A percentile compares a stretch with the other conserved stretches of the same genome.
phyloP scores from a whole-genome alignment of 352 stramenopile species.

The Globisporangium ultimum region DNA sequence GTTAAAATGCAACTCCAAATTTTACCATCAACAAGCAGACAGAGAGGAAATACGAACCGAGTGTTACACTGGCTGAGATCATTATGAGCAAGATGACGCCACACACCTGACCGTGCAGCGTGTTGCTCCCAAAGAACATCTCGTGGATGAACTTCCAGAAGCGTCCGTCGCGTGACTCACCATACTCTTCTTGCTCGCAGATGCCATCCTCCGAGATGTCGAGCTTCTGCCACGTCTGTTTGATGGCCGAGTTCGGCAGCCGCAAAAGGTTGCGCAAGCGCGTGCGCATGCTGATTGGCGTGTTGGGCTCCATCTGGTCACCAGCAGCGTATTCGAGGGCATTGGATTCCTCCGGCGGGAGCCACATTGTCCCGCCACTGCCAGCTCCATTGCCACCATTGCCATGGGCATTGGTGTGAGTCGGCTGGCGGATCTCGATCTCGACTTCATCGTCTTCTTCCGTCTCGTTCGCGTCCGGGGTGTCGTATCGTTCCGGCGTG shows the following conservation, averaged over 20 bases:
- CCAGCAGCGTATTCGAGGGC: constrained; percentile 17
- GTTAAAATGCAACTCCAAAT: constrained; percentile 3
- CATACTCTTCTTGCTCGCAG: constrained; percentile 32
- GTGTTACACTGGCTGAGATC: constrained; percentile 64
- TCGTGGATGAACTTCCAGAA: constrained; percentile 63
- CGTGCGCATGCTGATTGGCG: constrained; percentile 10
- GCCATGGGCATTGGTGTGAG: neutral
- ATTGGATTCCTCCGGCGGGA: constrained; percentile 12
- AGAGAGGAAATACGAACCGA: constrained; percentile 33
- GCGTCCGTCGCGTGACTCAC: constrained; percentile 22
- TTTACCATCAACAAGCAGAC: neutral
- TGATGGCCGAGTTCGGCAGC: constrained; percentile 29
- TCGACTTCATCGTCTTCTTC: constrained; percentile 28
- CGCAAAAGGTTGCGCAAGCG: constrained; percentile 23
- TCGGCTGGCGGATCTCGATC: constrained; percentile 20
- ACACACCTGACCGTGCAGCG: constrained; percentile 46
- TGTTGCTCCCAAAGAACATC: constrained; percentile 66
- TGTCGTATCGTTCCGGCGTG: constrained; percentile 17
- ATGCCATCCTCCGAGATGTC: constrained; percentile 33
- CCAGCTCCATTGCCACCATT: neutral
- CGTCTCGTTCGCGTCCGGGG: constrained; percentile 3
- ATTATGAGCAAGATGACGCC: constrained; percentile 64
- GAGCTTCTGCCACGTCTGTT: constrained; percentile 27
- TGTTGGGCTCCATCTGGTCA: constrained; percentile 13
- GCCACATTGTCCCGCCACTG: constrained; percentile 8